These are phyloP conservation scores for Papiliotrema nemorosa DNA, from an alignment of 1,284 basidiomycete genomes.

Conservation along the genomic window DNA sequence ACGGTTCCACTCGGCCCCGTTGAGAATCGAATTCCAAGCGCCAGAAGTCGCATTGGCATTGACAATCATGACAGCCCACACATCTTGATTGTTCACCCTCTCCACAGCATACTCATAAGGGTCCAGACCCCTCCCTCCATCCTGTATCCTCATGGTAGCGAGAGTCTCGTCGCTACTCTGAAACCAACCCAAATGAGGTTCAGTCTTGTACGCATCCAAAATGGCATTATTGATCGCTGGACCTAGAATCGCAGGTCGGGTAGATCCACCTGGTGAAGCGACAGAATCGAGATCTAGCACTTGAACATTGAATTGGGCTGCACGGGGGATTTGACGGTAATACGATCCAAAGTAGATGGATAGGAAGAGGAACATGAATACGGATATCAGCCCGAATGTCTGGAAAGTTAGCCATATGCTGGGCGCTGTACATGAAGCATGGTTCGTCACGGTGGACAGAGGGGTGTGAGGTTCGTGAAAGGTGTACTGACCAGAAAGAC, in stretches of 20 bases:
- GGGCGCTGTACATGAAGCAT: neutral
- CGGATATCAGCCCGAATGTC: constrained; percentile 24
- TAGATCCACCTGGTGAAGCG: constrained; percentile 22
- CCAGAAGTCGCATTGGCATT: constrained; percentile 42
- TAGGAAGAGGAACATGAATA: constrained; percentile 28
- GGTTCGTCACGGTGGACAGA: too few species aligned
- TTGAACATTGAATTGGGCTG: constrained; percentile 25
- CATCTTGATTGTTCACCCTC: constrained; percentile 34
- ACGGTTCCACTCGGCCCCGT: constrained; percentile 28
- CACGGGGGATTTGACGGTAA: constrained; percentile 23
- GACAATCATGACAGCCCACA: constrained; percentile 37
- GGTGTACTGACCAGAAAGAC: constrained; percentile 20
- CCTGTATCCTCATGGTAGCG: constrained; percentile 13
- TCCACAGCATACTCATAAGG: constrained; percentile 28
- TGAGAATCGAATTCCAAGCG: constrained; percentile 25
- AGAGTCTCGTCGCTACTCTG: constrained; percentile 9
- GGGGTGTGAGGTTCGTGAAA: too few species aligned
- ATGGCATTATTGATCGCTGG: constrained; percentile 27
- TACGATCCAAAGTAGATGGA: constrained; percentile 41
- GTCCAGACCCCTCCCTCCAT: constrained; percentile 18
- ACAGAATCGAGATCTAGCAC: constrained; percentile 38
- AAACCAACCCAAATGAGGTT: constrained; percentile 26
- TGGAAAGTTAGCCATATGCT: constrained; percentile 3
- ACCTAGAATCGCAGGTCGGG: constrained; percentile 39
- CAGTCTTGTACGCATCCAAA: neutral